These are phyloP conservation scores for Sisymbrium altissimum DNA, from an alignment of 345 rosid genomes.

Conservation along the genomic window DNA sequence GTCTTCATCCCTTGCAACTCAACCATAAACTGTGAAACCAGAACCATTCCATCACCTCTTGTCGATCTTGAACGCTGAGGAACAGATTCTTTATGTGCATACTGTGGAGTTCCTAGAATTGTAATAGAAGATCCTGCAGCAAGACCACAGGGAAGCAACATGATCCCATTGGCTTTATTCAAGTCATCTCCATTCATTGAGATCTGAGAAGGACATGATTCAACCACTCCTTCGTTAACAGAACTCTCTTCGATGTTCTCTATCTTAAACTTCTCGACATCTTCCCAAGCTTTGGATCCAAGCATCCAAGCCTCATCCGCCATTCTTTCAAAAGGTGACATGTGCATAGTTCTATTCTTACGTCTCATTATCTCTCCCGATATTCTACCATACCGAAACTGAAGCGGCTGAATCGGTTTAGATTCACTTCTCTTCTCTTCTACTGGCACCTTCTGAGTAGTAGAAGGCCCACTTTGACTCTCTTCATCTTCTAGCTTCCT, in stretches of 20 bases:
- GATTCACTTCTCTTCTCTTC: conserved; percentile 38
- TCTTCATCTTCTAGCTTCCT: conserved; percentile 67
- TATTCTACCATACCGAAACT: conserved; percentile 65
- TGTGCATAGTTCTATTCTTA: conserved; percentile 58
- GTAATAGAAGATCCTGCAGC: conserved; percentile 94
- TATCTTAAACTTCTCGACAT: conserved; percentile 50
- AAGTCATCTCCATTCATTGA: conserved; percentile 69
- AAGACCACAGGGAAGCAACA: conserved; percentile 97
- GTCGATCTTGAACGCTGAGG: conserved; percentile 61
- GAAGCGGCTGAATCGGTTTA: conserved; percentile 52
- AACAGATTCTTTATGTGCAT: conserved; percentile 79
- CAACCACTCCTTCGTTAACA: conserved; percentile 41
- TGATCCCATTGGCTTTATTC: conserved; percentile 51
- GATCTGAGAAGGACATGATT: conserved; percentile 81
- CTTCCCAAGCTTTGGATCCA: conserved; percentile 93
- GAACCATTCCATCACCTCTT: conserved; percentile 53
- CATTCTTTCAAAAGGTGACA: conserved; percentile 72
- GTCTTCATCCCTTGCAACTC: conserved; percentile 92
- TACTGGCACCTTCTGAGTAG: conserved; percentile 48
- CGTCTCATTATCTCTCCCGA: conserved; percentile 71
- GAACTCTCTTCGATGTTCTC: conserved; percentile 42
- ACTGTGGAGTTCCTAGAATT: conserved; percentile 83
- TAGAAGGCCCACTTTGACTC: conserved; percentile 46
- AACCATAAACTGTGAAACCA: conserved; percentile 92
- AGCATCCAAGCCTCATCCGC: conserved; percentile 93